Evolutionary conservation across 768 basidiomycete species (phyloP).

Genomic region (Auricularia sp.): DNA sequence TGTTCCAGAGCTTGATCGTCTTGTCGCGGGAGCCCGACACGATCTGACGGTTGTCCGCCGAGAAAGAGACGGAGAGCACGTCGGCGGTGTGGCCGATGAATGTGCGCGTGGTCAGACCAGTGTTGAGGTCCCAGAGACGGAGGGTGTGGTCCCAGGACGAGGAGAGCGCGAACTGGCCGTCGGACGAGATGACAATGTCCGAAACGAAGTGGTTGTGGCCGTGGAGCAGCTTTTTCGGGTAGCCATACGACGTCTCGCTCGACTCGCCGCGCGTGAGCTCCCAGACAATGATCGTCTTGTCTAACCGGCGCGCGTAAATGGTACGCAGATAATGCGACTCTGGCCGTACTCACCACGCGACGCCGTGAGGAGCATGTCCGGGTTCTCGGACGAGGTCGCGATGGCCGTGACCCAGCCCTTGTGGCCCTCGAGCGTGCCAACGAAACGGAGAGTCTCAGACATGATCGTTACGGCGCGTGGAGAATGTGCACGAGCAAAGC

Average conservation of each 20-base stretch:
- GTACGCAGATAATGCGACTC: constrained; percentile 1
- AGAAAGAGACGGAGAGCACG: constrained; percentile 98
- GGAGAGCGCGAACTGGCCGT: constrained; percentile 98
- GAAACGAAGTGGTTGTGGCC: constrained; percentile 99
- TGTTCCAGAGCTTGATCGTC: constrained; percentile 99
- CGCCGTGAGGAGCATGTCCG: constrained; percentile 96
- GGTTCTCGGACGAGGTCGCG: constrained; percentile 96
- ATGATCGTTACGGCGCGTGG: constrained; percentile 27
- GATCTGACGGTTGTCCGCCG: constrained; percentile 98
- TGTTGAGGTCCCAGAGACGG: constrained; percentile 99
- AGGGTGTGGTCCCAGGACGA: constrained; percentile 99
- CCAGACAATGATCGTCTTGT: constrained; percentile 99
- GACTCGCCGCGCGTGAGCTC: constrained; percentile 71
- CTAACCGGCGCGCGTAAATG: constrained; percentile 32
- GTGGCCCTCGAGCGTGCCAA: constrained; percentile 87
- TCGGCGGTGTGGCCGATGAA: constrained; percentile 98
- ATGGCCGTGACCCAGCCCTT: constrained; percentile 98
- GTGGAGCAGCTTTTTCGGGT: constrained; percentile 93
- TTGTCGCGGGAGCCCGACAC: constrained; percentile 96
- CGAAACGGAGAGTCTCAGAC: constrained; percentile 81
- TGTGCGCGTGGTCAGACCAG: constrained; percentile 87
- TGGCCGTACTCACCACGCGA: constrained; percentile 66
- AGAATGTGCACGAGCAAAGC: neutral
- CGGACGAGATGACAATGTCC: constrained; percentile 96
- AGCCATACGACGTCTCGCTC: constrained; percentile 82